These are phyloP conservation scores for Tuber umbilicatum DNA, from an alignment of 495 filamentous ascomycete genomes.

Conservation along the genomic window DNA sequence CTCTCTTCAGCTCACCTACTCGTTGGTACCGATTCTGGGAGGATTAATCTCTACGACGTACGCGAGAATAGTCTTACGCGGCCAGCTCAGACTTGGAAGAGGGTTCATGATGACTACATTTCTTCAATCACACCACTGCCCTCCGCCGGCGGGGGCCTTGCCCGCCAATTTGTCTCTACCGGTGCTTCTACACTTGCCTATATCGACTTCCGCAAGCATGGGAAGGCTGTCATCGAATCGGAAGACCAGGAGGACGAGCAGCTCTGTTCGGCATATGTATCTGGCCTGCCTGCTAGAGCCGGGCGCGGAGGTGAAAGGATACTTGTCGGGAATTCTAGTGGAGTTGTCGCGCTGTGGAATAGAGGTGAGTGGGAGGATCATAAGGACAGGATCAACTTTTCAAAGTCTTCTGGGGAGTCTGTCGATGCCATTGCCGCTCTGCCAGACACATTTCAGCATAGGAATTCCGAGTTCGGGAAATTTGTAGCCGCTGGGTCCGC, in stretches of 20 bases:
- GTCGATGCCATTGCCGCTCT: conserved; percentile 33
- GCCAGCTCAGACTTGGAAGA: conserved; percentile 51
- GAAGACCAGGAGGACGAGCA: conserved; percentile 94
- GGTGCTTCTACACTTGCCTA: conserved; percentile 84
- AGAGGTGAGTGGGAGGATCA: conserved; percentile 90
- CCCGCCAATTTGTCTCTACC: conserved; percentile 87
- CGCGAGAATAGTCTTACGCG: conserved; percentile 51
- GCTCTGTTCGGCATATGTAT: conserved; percentile 67
- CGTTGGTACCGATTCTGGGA: conserved; percentile 80
- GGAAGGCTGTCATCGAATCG: conserved; percentile 69
- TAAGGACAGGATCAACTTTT: conserved; percentile 72
- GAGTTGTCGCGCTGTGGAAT: conserved; percentile 87
- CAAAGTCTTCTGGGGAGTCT: conserved; percentile 33
- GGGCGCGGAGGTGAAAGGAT: conserved; percentile 67
- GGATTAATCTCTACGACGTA: conserved; percentile 83
- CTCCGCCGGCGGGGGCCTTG: conserved; percentile 65
- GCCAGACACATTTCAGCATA: conserved; percentile 25
- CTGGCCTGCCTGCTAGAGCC: conserved; percentile 53
- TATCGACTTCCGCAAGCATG: conserved; percentile 65
- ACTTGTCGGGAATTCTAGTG: conserved; percentile 68
- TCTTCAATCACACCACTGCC: conserved; percentile 82
- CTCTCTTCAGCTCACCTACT: conserved; percentile 84
- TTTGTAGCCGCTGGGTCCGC: conserved; percentile 33
- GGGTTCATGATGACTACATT: conserved; percentile 84
- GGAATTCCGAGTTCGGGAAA: conserved; percentile 16